These are phyloP conservation scores for Balansia obtecta DNA, from an alignment of 2,329 filamentous ascomycete species.

Conservation along the genomic window DNA sequence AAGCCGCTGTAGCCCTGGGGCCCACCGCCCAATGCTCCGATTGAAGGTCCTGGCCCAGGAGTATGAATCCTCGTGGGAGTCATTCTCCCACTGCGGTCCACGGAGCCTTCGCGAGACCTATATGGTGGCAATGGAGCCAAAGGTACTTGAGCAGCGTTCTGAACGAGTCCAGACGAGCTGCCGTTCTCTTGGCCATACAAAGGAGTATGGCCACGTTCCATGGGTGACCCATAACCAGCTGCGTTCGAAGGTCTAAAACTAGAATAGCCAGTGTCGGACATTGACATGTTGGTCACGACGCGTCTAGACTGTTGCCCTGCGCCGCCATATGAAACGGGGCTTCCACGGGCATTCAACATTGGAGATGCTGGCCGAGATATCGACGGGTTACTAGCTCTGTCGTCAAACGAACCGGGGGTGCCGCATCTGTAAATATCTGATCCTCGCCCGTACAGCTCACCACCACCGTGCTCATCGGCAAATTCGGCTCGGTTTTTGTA, in stretches of 20 bases:
- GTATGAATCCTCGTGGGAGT: constrained; percentile 12
- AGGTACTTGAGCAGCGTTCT: constrained; percentile 39
- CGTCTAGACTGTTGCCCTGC: constrained; percentile 17
- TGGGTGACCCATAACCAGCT: constrained; percentile 4
- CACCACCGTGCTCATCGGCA: constrained; percentile 73
- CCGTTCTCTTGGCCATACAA: constrained; percentile 40
- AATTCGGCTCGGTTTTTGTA: constrained; percentile 89
- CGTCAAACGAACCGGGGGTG: constrained; percentile 44
- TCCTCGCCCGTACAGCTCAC: constrained; percentile 49
- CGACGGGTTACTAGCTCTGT: constrained; percentile 24
- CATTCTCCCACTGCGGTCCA: constrained; percentile 13
- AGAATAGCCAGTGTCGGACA: constrained; percentile 16
- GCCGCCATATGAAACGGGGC: constrained; percentile 21
- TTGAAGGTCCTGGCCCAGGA: constrained; percentile 26
- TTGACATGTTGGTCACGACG: constrained; percentile 7
- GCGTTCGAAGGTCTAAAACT: constrained; percentile 11
- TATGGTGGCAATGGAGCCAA: constrained; percentile 20
- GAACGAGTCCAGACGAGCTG: constrained; percentile 40
- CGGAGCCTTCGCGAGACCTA: constrained; percentile 12
- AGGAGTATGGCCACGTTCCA: constrained; percentile 29
- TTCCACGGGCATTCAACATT: constrained; percentile 10
- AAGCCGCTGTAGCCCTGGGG: constrained; percentile 47
- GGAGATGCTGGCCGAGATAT: constrained; percentile 41
- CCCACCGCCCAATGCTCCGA: constrained; percentile 43
- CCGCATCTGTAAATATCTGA: constrained; percentile 47